A percentile compares a stretch with the other conserved stretches of the same genome.
These are phyloP conservation scores for Ustilago xerochloae DNA, from an alignment of 1,284 basidiomycete genomes.

Conservation along the genomic window DNA sequence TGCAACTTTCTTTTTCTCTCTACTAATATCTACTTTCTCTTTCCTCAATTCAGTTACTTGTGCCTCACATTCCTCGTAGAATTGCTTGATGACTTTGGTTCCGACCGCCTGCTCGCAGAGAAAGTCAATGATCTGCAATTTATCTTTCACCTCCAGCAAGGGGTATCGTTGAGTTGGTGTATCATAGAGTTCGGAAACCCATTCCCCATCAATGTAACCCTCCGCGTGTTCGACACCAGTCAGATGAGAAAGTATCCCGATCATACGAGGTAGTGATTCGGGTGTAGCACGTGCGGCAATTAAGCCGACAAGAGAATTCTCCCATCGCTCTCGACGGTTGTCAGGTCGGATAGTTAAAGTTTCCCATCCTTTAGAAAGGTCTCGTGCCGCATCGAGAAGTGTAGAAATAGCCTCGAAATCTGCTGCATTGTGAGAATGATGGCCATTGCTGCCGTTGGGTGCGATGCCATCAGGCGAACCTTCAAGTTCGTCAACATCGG, in stretches of 20 bases:
- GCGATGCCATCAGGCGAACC: slow-evolving; percentile 12
- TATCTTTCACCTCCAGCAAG: slow-evolving; percentile 79
- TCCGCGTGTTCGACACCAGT: slow-evolving; percentile 61
- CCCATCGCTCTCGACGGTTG: slow-evolving; percentile 61
- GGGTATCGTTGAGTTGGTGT: slow-evolving; percentile 74
- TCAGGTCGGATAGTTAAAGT: slow-evolving; percentile 53
- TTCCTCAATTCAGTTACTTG: slow-evolving; percentile 91
- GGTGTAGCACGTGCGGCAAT: slow-evolving; percentile 58
- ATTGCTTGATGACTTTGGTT: slow-evolving; percentile 84
- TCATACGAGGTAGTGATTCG: slow-evolving; percentile 56
- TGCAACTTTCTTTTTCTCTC: slow-evolving; percentile 81
- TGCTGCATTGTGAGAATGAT: slow-evolving; percentile 9
- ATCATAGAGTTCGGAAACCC: slow-evolving; percentile 60
- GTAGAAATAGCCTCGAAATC: slow-evolving; percentile 44
- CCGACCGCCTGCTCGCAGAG: slow-evolving; percentile 89
- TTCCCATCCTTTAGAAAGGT: slow-evolving; percentile 57
- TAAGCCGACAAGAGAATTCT: slow-evolving; percentile 53
- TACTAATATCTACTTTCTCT: slow-evolving; percentile 92
- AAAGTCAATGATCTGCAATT: slow-evolving; percentile 85
- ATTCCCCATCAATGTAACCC: slow-evolving; percentile 49
- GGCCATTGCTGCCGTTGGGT: slow-evolving; percentile 20
- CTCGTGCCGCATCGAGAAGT: slow-evolving; percentile 46
- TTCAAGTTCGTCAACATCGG: slow-evolving; percentile 43
- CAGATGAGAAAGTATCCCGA: slow-evolving; percentile 62
- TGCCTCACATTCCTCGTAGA: slow-evolving; percentile 89